phyloP scores from a whole-genome alignment of 2,329 filamentous ascomycete genomes.

The Cryphonectria parasitica region DNA sequence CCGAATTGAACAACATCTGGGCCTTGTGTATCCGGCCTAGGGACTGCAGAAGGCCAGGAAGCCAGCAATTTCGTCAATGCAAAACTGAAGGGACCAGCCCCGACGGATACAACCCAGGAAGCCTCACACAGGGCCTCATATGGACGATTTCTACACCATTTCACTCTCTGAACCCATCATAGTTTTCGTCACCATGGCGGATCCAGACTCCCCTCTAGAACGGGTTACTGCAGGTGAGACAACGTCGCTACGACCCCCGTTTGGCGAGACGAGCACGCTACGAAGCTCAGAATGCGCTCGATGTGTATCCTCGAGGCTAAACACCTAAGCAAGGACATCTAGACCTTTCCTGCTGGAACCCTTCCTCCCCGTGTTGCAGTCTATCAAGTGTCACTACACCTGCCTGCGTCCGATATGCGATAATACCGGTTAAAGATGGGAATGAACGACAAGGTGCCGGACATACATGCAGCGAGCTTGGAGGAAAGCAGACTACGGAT shows the following conservation, averaged over 20 bases:
- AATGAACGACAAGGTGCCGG: neutral
- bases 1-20: too few species aligned
- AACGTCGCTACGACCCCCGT: neutral
- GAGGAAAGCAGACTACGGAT: neutral
- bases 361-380: neutral
- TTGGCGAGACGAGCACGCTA: neutral
- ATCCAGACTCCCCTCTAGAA: neutral
- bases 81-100: too few species aligned
- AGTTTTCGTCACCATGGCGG: neutral
- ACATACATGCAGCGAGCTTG: too few species aligned
- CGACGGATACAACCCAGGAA: too few species aligned
- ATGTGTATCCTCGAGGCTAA: neutral
- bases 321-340: neutral
- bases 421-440: too few species aligned
- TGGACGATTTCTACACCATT: too few species aligned
- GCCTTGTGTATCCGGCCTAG: too few species aligned
- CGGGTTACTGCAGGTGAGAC: neutral
- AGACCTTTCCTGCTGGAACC: neutral
- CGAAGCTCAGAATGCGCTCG: neutral
- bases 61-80: too few species aligned
- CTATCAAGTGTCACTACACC: neutral
- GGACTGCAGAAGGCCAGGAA: too few species aligned
- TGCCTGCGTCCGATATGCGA: too few species aligned
- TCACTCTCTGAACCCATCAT: neutral
- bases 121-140: too few species aligned